phyloP scores from a whole-genome alignment of 805 yeast genomes.

The Saccharomyces eubayanus region DNA sequence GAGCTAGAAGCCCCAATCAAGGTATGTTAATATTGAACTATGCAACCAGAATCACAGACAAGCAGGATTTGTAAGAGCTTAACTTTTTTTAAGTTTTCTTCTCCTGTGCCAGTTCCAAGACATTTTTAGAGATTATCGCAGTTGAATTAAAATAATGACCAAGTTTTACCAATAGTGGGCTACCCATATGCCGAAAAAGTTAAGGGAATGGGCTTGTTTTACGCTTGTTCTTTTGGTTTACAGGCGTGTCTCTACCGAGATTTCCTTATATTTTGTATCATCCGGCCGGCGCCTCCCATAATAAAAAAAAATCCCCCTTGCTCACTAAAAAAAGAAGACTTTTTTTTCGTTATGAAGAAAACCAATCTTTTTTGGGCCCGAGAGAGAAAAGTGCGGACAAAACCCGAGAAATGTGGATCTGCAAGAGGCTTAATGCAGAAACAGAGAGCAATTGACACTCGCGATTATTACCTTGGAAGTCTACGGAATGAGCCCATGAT shows the following conservation, averaged over 20 bases:
- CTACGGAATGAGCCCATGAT: neutral
- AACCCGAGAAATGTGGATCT: neutral
- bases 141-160: neutral
- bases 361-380: slow-evolving; percentile 1
- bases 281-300: neutral
- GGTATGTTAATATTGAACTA: slow-evolving; percentile 37
- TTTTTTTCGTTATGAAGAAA: neutral
- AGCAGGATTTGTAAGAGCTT: neutral
- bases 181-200: neutral
- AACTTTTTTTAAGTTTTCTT: slow-evolving; percentile 1
- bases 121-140: neutral
- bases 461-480: neutral
- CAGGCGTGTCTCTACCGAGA: neutral
- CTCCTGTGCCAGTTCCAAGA: neutral
- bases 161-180: neutral
- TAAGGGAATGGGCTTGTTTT: neutral
- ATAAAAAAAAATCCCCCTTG: neutral
- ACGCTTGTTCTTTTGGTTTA: neutral
- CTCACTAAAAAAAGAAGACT: neutral
- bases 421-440: neutral
- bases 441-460: neutral
- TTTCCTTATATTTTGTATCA: neutral
- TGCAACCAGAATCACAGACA: neutral
- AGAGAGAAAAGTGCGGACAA: neutral
- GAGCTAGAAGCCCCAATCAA: slow-evolving; percentile 97